phyloP scores from a whole-genome alignment of 2,329 filamentous ascomycete species.

The Penicillium vulpinum region DNA sequence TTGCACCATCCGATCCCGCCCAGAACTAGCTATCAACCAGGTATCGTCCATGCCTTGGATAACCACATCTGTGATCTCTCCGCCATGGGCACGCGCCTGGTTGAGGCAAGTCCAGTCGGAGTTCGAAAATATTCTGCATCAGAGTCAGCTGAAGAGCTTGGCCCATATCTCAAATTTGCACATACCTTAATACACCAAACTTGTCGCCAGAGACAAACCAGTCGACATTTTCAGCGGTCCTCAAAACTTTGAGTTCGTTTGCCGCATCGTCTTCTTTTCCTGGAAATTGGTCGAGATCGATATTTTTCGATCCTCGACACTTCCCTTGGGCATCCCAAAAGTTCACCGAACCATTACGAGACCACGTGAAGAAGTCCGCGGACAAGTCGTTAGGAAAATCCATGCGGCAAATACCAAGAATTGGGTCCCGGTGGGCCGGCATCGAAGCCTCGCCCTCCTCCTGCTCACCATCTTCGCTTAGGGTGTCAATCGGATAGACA shows the following conservation, averaged over 20 bases:
- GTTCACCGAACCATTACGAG: conserved; percentile 72
- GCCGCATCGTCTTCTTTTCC: conserved; percentile 44
- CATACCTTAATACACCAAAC: conserved; percentile 70
- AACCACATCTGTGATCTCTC: conserved; percentile 79
- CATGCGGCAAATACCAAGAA: conserved; percentile 71
- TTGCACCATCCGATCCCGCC: conserved; percentile 88
- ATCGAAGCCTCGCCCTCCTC: conserved; percentile 40
- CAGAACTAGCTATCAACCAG: conserved; percentile 75
- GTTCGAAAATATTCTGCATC: conserved; percentile 36
- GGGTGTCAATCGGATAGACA: conserved; percentile 51
- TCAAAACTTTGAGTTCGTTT: conserved; percentile 61
- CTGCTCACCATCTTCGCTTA: conserved; percentile 33
- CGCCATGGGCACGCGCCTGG: conserved; percentile 80
- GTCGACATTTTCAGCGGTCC: conserved; percentile 61
- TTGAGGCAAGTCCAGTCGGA: conserved; percentile 62
- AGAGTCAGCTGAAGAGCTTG: conserved; percentile 16
- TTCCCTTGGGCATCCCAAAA: conserved; percentile 79
- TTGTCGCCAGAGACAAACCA: conserved; percentile 82
- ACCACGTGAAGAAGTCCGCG: conserved; percentile 87
- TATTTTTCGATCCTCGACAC: conserved; percentile 62
- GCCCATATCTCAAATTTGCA: background rate
- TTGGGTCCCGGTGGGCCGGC: conserved; percentile 58
- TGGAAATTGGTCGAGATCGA: conserved; percentile 66
- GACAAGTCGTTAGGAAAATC: conserved; percentile 59
- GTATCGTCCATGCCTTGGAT: conserved; percentile 63